A percentile compares a stretch with the other conserved stretches of the same genome.
phyloP scores from a whole-genome alignment of 176 grass and related monocot genomes.

The Musa troglodytarum region DNA sequence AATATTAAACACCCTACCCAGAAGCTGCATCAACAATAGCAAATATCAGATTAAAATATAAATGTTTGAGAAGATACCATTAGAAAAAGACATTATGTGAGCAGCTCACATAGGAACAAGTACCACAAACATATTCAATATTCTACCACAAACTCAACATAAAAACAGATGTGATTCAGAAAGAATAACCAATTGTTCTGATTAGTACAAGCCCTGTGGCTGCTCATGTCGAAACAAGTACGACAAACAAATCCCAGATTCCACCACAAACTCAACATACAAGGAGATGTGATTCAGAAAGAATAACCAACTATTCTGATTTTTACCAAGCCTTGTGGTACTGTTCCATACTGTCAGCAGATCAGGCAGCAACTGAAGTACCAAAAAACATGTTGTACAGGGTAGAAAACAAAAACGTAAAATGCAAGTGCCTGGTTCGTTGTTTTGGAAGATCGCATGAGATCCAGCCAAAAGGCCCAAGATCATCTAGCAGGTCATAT shows the following conservation, averaged over 20 bases:
- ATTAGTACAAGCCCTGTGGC: too few species aligned
- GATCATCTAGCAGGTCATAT: background rate
- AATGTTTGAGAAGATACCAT: background rate
- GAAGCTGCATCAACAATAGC: constrained; percentile 32
- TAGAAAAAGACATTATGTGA: background rate
- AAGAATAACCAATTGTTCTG: background rate
- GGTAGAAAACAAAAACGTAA: too few species aligned
- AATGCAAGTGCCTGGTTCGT: background rate
- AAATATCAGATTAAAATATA: constrained; percentile 13
- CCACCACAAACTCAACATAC: background rate
- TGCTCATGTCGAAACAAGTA: background rate
- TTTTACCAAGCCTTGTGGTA: background rate
- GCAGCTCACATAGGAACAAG: background rate
- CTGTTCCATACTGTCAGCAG: background rate
- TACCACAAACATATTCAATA: background rate
- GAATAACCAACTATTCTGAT: background rate
- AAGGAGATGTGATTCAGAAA: background rate
- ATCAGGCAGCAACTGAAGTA: too few species aligned
- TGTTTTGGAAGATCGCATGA: background rate
- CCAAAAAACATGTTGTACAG: too few species aligned
- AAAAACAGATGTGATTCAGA: background rate
- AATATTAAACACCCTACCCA: constrained; percentile 71
- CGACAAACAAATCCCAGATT: background rate
- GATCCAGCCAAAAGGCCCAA: background rate
- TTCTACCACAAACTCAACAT: background rate